A percentile compares a stretch with the other conserved stretches of the same genome.
Evolutionary conservation across 2,329 filamentous ascomycete genomes (phyloP).

Genomic region (Xylariomycetidae sp.): DNA sequence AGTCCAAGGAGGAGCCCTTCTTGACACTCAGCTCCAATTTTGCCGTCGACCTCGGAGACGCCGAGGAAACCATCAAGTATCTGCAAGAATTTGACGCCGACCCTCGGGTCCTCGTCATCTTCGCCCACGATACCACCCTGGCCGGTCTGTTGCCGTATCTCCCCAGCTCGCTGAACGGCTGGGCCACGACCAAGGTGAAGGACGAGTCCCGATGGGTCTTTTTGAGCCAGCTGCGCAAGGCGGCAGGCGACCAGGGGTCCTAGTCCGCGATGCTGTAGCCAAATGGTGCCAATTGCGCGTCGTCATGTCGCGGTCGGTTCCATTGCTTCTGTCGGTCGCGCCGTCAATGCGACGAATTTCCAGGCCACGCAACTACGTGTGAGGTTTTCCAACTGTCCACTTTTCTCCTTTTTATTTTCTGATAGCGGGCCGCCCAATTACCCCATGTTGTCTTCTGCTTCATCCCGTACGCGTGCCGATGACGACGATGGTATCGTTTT

Average conservation of each 20-base stretch:
- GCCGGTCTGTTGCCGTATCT: neutral
- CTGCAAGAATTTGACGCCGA: constrained; percentile 5
- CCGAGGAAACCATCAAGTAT: constrained; percentile 1
- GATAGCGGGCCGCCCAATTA: no score
- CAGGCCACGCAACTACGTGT: no score
- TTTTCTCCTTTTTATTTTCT: no score
- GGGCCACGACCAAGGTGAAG: neutral
- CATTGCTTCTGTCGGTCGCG: no score
- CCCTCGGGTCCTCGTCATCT: constrained; percentile 3
- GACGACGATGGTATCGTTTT: no score
- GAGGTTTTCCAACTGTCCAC: no score
- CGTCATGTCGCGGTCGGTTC: no score
- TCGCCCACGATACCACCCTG: constrained; percentile 4
- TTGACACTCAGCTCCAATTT: neutral
- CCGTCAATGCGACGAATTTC: no score
- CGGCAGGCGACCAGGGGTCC: neutral
- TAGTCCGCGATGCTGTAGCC: no score
- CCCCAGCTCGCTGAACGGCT: neutral
- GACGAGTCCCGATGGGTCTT: constrained; percentile 1
- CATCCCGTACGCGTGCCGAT: no score
- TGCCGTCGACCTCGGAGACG: neutral
- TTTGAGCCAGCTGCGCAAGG: neutral
- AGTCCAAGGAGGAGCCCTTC: neutral
- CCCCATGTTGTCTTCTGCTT: no score
- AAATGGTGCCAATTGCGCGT: no score